Percentiles rank a stretch among this genome's conserved stretches.
These are phyloP conservation scores for Flaveria ramosissima DNA, from an alignment of 129 eudicot species.

Conservation along the genomic window DNA sequence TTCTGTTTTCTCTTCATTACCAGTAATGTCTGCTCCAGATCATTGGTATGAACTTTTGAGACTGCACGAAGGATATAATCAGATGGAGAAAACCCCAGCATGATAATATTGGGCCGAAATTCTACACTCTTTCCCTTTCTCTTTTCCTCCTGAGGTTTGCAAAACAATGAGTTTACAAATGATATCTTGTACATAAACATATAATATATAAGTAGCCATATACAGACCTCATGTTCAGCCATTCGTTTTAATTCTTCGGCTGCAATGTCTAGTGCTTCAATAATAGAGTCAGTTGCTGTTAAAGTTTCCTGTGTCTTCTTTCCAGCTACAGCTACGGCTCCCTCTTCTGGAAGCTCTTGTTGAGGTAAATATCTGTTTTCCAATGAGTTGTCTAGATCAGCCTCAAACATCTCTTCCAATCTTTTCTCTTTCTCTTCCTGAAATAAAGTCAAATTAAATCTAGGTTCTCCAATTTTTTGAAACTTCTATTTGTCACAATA, in stretches of 20 bases:
- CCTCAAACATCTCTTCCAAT: conserved; percentile 93
- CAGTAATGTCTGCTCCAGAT: conserved; percentile 88
- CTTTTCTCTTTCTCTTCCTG: conserved; percentile 99
- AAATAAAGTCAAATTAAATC: conserved; percentile 6
- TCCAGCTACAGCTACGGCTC: conserved; percentile 86
- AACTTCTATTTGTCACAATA: neutral
- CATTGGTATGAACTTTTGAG: conserved; percentile 87
- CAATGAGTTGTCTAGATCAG: conserved; percentile 69
- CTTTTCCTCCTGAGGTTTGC: conserved; percentile 66
- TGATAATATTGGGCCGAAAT: conserved; percentile 62
- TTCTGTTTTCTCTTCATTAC: conserved; percentile 36
- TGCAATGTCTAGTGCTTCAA: conserved; percentile 89
- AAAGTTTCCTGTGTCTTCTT: conserved; percentile 92
- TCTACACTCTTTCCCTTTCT: conserved; percentile 54
- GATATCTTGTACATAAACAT: neutral
- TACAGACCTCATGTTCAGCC: conserved; percentile 80
- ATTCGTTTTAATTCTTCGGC: conserved; percentile 78
- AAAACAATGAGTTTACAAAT: conserved; percentile 7
- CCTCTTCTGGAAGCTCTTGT: conserved; percentile 92
- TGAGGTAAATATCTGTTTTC: conserved; percentile 70
- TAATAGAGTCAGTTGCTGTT: conserved; percentile 79
- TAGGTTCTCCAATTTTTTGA: neutral
- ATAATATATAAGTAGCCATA: neutral
- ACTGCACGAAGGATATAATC: conserved; percentile 72
- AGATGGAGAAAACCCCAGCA: conserved; percentile 81